Percentiles rank a stretch among this genome's conserved stretches.
Evolutionary conservation across 129 eudicot species (phyloP).

Genomic region (Cynara cardunculus): DNA sequence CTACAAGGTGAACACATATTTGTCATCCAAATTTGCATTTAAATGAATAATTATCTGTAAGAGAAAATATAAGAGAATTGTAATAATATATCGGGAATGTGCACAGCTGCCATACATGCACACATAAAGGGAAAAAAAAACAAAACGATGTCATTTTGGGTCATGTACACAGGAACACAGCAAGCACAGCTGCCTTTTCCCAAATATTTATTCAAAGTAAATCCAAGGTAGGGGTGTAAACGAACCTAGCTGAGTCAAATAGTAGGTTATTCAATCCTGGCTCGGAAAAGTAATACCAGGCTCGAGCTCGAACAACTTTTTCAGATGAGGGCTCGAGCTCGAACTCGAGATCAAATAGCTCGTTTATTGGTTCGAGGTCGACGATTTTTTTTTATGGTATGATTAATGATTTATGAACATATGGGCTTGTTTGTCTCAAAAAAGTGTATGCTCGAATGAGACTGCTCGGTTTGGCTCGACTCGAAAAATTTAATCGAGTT

Average conservation of each 20-base stretch:
- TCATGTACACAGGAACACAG: not conserved
- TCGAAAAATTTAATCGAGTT: not conserved
- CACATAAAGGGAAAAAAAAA: not conserved
- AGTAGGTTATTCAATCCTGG: not conserved
- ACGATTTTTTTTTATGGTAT: no score
- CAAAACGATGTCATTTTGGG: not conserved
- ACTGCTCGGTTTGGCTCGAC: not conserved
- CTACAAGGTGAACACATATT: conserved; percentile 31
- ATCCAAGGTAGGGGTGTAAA: not conserved
- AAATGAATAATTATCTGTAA: not conserved
- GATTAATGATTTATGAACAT: not conserved
- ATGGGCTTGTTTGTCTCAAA: not conserved
- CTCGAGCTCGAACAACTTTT: not conserved
- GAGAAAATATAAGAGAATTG: not conserved
- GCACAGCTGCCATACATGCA: not conserved
- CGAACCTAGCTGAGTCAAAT: not conserved
- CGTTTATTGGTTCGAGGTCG: not conserved
- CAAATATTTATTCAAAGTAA: not conserved
- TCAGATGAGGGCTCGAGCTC: not conserved
- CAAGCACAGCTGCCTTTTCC: not conserved
- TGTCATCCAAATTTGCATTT: not conserved
- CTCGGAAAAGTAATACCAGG: not conserved
- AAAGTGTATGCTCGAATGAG: not conserved
- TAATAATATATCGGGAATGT: not conserved
- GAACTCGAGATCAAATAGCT: not conserved